Percentiles rank a stretch among this genome's conserved stretches.
phyloP scores from a whole-genome alignment of 805 yeast genomes.

The Starmera amethionina region DNA sequence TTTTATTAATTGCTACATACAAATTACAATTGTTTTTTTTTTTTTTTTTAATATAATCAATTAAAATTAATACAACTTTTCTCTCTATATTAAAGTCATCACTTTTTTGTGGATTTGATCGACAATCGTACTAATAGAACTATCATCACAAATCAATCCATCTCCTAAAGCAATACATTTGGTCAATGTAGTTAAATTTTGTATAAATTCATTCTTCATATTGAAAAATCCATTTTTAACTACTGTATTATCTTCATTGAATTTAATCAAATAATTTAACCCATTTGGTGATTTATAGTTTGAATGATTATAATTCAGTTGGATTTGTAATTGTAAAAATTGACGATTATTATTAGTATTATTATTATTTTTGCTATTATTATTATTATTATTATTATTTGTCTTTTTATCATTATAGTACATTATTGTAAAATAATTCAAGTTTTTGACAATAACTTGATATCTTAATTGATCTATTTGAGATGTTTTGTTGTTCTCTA shows the following conservation, averaged over 20 bases:
- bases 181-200: not conserved
- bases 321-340: not conserved
- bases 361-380: not conserved
- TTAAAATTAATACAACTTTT: not conserved
- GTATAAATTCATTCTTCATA: not conserved
- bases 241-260: not conserved
- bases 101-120: not conserved
- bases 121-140: not conserved
- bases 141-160: slow-evolving; percentile 2
- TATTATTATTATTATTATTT: not conserved
- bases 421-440: slow-evolving; percentile 1
- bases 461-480: not conserved
- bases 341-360: not conserved
- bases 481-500: not conserved
- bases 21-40: too few species aligned
- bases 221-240: not conserved
- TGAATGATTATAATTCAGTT: not conserved
- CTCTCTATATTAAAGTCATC: not conserved
- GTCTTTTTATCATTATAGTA: not conserved
- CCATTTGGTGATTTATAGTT: too few species aligned
- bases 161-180: not conserved
- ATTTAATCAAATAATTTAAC: not conserved
- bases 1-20: too few species aligned
- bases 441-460: slow-evolving; percentile 1
- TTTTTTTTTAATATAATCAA: not conserved